A percentile compares a stretch with the other conserved stretches of the same genome.
Evolutionary conservation across 2,329 filamentous ascomycete species (phyloP).

Genomic region (Leptographium galeiforme): DNA sequence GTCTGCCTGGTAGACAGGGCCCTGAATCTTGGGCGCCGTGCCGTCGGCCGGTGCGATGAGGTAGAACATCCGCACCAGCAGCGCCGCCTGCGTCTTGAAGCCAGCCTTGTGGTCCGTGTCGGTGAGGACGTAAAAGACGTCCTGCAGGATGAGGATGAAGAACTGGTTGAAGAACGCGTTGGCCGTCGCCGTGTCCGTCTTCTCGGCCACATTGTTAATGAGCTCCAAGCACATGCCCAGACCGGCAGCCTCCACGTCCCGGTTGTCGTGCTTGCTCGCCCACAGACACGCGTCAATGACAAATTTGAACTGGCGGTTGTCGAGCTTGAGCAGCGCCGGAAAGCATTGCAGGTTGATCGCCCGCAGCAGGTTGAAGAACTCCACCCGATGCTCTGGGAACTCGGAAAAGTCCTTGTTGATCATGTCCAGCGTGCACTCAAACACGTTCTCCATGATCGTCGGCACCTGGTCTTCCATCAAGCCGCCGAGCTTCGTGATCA

Average conservation of each 20-base stretch:
- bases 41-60: slow-evolving; percentile 66
- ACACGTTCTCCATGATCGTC: slow-evolving; percentile 95
- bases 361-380: slow-evolving; percentile 94
- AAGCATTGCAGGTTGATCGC: slow-evolving; percentile 97
- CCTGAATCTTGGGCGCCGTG: slow-evolving; percentile 69
- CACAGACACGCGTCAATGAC: slow-evolving; percentile 99
- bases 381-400: slow-evolving; percentile 96
- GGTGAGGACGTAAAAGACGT: slow-evolving; percentile 95
- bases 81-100: slow-evolving; percentile 93
- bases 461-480: slow-evolving; percentile 98
- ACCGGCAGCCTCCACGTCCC: slow-evolving; percentile 89
- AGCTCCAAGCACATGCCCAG: slow-evolving; percentile 97
- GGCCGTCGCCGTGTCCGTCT: slow-evolving; percentile 71
- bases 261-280: slow-evolving; percentile 99
- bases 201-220: slow-evolving; percentile 93
- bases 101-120: slow-evolving; percentile 98
- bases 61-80: slow-evolving; percentile 91
- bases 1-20: slow-evolving; percentile 76
- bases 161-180: slow-evolving; percentile 98
- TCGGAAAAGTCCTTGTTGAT: slow-evolving; percentile 99
- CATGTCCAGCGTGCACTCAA: slow-evolving; percentile 97
- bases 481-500: slow-evolving; percentile 86
- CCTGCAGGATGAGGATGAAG: slow-evolving; percentile 88
- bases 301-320: slow-evolving; percentile 96
- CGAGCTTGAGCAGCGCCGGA: slow-evolving; percentile 81